phyloP scores from a whole-genome alignment of 768 basidiomycete species.

The Lactarius sanguifluus region DNA sequence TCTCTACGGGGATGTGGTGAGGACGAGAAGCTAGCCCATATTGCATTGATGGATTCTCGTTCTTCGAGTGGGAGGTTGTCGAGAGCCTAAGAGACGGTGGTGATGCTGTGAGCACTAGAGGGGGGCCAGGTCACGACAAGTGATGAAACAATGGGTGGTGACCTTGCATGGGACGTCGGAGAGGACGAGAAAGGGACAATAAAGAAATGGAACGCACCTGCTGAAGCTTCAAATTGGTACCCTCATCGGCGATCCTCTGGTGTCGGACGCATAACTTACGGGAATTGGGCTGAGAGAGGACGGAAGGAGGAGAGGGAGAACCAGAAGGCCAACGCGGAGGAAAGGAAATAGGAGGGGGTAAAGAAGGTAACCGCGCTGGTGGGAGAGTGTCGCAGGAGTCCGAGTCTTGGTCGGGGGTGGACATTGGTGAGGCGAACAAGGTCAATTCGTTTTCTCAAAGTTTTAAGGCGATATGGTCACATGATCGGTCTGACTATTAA shows the following conservation, averaged over 20 bases:
- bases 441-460: background rate
- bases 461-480: background rate
- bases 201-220: slow-evolving; percentile 52
- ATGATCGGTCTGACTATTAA: slow-evolving; percentile 3
- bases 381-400: slow-evolving; percentile 75
- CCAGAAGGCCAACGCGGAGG: slow-evolving; percentile 1
- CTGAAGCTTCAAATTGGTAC: slow-evolving; percentile 88
- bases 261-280: slow-evolving; percentile 90
- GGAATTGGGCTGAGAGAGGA: slow-evolving; percentile 40
- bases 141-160: slow-evolving; percentile 13
- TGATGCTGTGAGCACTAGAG: slow-evolving; percentile 1
- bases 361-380: slow-evolving; percentile 48
- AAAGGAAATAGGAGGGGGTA: background rate
- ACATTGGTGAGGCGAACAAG: slow-evolving; percentile 3
- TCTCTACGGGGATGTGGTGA: slow-evolving; percentile 89
- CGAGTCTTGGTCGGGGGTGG: slow-evolving; percentile 26
- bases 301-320: slow-evolving; percentile 42
- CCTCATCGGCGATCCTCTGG: slow-evolving; percentile 95
- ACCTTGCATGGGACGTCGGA: background rate
- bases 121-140: background rate
- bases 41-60: slow-evolving; percentile 80
- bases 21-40: slow-evolving; percentile 97
- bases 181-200: background rate
- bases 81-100: slow-evolving; percentile 60
- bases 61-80: slow-evolving; percentile 86